Evolutionary conservation across 1,284 basidiomycete genomes (phyloP).

Genomic region (Microbotryum violaceum): DNA sequence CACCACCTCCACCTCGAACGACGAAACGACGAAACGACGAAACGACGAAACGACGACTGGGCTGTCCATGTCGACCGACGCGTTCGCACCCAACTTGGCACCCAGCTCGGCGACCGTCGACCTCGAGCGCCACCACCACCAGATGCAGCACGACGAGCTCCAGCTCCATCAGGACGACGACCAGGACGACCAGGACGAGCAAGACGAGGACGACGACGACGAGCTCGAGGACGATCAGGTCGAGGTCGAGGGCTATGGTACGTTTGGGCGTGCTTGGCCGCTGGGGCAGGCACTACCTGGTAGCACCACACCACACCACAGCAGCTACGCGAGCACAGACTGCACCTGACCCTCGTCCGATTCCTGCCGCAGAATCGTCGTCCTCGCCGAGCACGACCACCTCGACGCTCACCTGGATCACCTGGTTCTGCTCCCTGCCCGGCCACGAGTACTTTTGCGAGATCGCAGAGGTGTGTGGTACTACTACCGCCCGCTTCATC

Average conservation of each 20-base stretch:
- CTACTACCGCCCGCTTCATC: too few relatives aligned
- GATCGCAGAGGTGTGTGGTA: conserved; percentile 34
- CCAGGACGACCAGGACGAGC: conserved; percentile 5
- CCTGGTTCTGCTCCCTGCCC: conserved; percentile 96
- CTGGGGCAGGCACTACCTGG: too few relatives aligned
- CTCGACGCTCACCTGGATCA: conserved; percentile 76
- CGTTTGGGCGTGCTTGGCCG: too few relatives aligned
- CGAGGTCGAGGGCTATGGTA: conserved; percentile 25
- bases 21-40: too few relatives aligned
- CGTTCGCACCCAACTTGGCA: too few relatives aligned
- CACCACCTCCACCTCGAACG: too few relatives aligned
- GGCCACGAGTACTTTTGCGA: conserved; percentile 99
- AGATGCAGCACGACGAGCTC: background rate
- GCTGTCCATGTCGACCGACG: too few relatives aligned
- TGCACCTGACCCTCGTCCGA: too few relatives aligned
- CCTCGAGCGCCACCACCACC: background rate
- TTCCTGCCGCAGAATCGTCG: conserved; percentile 19
- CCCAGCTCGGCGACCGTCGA: background rate
- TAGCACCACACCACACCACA: too few relatives aligned
- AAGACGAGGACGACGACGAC: conserved; percentile 30
- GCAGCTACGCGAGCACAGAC: too few relatives aligned
- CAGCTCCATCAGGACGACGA: background rate
- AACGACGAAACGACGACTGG: too few relatives aligned
- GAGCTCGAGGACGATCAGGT: conserved; percentile 29
- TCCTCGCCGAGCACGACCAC: conserved; percentile 26